Conservation (phyloP, 2,329 filamentous ascomycete species). For the Alternaria brassicicola region DNA sequence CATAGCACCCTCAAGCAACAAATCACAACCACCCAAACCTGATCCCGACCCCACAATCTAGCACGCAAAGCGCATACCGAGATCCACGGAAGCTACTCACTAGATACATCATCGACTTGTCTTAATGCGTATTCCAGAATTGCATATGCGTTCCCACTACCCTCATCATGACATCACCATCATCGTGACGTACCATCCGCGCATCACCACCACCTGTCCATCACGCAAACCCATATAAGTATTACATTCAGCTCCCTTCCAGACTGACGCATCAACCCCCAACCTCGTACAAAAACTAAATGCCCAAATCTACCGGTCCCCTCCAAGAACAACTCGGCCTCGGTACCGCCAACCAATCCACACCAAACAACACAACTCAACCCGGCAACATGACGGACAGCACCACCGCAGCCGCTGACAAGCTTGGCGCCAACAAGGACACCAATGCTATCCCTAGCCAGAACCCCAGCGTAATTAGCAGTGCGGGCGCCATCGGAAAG, state of each 20-base stretch:
- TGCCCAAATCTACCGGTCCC: constrained; percentile 35
- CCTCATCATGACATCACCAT: constrained; percentile 29
- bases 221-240: constrained; percentile 1
- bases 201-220: neutral
- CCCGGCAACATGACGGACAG: constrained; percentile 24
- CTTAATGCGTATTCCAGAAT: neutral
- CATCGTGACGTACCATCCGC: constrained; percentile 12
- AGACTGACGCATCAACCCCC: too few relatives aligned
- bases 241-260: neutral
- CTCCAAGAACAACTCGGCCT: constrained; percentile 27
- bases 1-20: neutral
- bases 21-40: neutral
- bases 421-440: constrained; percentile 36
- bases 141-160: neutral
- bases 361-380: constrained; percentile 11
- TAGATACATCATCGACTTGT: constrained; percentile 21
- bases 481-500: constrained; percentile 59
- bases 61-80: neutral
- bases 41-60: neutral
- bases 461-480: constrained; percentile 54
- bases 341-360: constrained; percentile 15
- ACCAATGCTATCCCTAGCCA: constrained; percentile 41
- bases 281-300: neutral
- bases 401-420: constrained; percentile 33
- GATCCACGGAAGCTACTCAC: constrained; percentile 9